Evolutionary conservation across 2,329 filamentous ascomycete species (phyloP).

Genomic region (Monosporascus sp.): DNA sequence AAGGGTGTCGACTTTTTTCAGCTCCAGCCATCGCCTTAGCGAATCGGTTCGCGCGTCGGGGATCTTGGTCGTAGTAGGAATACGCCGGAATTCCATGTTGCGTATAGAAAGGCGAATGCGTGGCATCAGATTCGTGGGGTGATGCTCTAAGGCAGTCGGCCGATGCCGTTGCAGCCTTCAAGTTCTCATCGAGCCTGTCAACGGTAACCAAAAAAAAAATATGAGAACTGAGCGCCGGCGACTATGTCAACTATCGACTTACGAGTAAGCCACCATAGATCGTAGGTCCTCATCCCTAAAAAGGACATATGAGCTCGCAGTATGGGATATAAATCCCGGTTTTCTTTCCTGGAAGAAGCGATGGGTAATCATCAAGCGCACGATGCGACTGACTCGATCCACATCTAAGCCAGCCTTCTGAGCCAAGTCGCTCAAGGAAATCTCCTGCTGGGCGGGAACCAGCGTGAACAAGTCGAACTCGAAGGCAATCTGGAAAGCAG

Average conservation of each 20-base stretch:
- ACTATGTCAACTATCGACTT: too few species aligned
- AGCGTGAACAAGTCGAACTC: conserved; percentile 22
- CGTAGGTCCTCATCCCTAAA: conserved; percentile 14
- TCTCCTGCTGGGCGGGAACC: conserved; percentile 10
- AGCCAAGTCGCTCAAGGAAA: conserved; percentile 15
- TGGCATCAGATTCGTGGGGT: conserved; percentile 13
- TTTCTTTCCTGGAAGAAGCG: conserved; percentile 16
- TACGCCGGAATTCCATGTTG: conserved; percentile 11
- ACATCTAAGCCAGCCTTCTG: conserved; percentile 13
- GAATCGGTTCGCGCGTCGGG: conserved; percentile 5
- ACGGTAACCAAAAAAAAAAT: neutral
- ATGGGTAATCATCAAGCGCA: conserved; percentile 17
- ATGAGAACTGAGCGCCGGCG: too few species aligned
- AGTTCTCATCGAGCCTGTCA: conserved; percentile 18
- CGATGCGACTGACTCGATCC: conserved; percentile 15
- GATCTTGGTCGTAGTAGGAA: conserved; percentile 10
- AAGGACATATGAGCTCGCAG: conserved; percentile 4
- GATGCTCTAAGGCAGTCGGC: conserved; percentile 9
- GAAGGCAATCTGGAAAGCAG: conserved; percentile 11
- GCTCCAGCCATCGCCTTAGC: conserved; percentile 12
- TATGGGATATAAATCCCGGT: conserved; percentile 15
- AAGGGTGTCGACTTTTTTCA: conserved; percentile 4
- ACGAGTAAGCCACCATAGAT: conserved; percentile 11
- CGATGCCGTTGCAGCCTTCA: conserved; percentile 16
- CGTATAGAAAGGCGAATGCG: conserved; percentile 14